A percentile compares a stretch with the other conserved stretches of the same genome.
These are phyloP conservation scores for Sungouiozyma intestinalis DNA, from an alignment of 805 yeast genomes.

Conservation along the genomic window DNA sequence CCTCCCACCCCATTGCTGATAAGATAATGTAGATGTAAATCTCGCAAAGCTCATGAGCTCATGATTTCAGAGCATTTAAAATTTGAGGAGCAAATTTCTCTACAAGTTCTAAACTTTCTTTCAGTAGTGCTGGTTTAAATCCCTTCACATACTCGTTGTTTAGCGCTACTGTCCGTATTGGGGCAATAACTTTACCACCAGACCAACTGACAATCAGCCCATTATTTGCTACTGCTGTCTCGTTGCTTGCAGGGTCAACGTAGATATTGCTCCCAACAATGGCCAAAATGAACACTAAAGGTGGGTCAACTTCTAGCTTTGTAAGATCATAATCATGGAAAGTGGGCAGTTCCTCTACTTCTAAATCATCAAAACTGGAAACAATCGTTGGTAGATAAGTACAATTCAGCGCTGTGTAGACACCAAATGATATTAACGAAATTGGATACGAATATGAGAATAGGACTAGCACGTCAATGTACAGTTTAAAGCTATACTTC, in stretches of 20 bases:
- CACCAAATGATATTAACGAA: conserved; percentile 67
- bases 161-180: conserved; percentile 59
- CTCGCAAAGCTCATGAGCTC: no score
- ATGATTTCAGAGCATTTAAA: conserved; percentile 41
- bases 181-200: conserved; percentile 57
- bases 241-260: conserved; percentile 82
- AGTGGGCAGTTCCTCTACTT: conserved; percentile 79
- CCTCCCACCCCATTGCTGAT: no score
- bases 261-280: conserved; percentile 55
- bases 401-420: conserved; percentile 70
- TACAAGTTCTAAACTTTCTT: conserved; percentile 48
- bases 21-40: no score
- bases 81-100: conserved; percentile 53
- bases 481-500: conserved; percentile 66
- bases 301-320: conserved; percentile 44
- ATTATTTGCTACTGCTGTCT: conserved; percentile 78
- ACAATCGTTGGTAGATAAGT: conserved; percentile 65
- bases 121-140: conserved; percentile 36
- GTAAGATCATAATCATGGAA: conserved; percentile 81
- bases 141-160: conserved; percentile 45
- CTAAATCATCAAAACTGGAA: conserved; percentile 53
- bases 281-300: conserved; percentile 68
- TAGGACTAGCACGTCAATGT: conserved; percentile 68
- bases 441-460: conserved; percentile 75
- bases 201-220: conserved; percentile 70